phyloP scores from a whole-genome alignment of 306 rosid genomes.

The Hylodesmum podocarpum region DNA sequence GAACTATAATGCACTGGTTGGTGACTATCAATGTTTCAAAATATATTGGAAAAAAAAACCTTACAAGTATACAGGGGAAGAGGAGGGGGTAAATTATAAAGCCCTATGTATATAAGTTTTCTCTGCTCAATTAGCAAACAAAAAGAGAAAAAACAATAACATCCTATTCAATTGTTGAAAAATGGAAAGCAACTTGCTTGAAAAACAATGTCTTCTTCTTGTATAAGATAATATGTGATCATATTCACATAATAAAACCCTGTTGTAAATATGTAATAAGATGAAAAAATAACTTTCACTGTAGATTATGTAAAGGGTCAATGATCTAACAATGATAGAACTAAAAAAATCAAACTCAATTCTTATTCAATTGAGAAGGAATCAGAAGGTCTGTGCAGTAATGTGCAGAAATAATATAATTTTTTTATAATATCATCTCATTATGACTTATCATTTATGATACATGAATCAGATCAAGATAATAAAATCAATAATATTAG shows the following conservation, averaged over 20 bases:
- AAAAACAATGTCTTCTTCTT: constrained; percentile 19
- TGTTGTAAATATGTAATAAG: not conserved
- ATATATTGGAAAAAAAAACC: constrained; percentile 5
- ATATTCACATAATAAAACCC: not conserved
- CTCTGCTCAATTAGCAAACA: constrained; percentile 37
- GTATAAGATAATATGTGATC: too few relatives aligned
- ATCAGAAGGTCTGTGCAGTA: not conserved
- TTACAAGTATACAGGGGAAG: not conserved
- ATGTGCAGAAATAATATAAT: too few relatives aligned
- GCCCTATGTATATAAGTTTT: constrained; percentile 16
- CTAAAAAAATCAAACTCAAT: not conserved
- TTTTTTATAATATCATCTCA: too few relatives aligned
- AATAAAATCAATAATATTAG: not conserved
- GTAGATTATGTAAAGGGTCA: not conserved
- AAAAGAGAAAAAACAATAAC: constrained; percentile 29
- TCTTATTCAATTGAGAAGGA: not conserved
- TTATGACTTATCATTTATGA: too few relatives aligned
- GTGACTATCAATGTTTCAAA: constrained; percentile 34
- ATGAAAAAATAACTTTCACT: not conserved
- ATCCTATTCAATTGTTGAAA: constrained; percentile 32
- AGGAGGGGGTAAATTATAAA: not conserved
- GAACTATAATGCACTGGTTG: constrained; percentile 34
- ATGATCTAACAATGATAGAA: not conserved
- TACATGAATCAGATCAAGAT: not conserved
- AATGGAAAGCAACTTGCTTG: constrained; percentile 25